Evolutionary conservation across 495 filamentous ascomycete genomes (phyloP), one percentile per base, ranked within the genome.

Genomic region (Aspergillus nidulans): DNA sequence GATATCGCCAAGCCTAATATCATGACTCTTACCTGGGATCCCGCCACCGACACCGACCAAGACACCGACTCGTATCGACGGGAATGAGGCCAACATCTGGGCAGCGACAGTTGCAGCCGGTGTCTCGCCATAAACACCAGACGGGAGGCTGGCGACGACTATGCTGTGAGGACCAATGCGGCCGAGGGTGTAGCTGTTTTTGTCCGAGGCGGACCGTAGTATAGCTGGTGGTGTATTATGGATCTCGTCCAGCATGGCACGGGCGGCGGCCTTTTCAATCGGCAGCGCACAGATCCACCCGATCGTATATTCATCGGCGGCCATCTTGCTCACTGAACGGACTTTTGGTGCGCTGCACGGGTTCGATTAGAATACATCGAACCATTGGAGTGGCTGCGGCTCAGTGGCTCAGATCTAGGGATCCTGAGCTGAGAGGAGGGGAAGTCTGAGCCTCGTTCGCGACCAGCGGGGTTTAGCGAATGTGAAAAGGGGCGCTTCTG

Each of bases 31-130:
- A 2, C 28, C 53, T n/a, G 71, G 71, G 2, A 66, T 61, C 1
- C 68, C 69, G 1, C 66, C 69, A 1, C 69, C 69, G 28, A 75
- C 69, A 15, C 70, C 70, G 2, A 72, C 68, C 59, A 72, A 58
- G 21, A 74, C 23, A 0, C 49, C 61, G 46, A 68, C 62, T 15
- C 57, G 50, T n/a, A 74, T 44, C 9, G 41, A 28, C 1, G 50
- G 44, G 46, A 67, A 72, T 66, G 7, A 42, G 30, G 13, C 43
- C 4, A 24, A 4, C 42, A 44, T 44, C 8, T 26, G 6, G 2
- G 20, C 1, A 4, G 21, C 13, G 13, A 68, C 61, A 1, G 32
- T 55, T 9, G 71, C 52, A 20, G 71, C 69, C n/a, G 62, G 52
- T 2, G 36, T 58, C 7, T 50, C 67, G 3, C 67, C 71, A 52